Conservation (phyloP, 495 filamentous ascomycete species). For the Eremomyces bilateralis region DNA sequence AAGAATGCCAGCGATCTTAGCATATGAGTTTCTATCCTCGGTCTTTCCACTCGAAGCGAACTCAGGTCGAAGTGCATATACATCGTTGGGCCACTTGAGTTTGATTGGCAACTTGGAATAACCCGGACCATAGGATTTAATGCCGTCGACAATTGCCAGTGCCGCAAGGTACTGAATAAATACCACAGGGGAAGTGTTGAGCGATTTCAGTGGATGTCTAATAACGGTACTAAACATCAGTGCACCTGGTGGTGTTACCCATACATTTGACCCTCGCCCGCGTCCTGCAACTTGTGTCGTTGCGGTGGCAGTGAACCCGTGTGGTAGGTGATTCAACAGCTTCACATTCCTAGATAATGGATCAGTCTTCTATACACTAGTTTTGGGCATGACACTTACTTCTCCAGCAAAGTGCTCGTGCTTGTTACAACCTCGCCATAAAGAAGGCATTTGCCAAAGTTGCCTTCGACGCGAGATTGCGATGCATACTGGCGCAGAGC, state of each 20-base stretch:
- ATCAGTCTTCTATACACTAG: not conserved
- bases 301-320: constrained; percentile 74
- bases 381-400: constrained; percentile 27
- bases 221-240: constrained; percentile 76
- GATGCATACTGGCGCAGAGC: constrained; percentile 46
- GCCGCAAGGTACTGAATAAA: constrained; percentile 90
- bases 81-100: constrained; percentile 96
- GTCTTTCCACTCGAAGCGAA: not conserved
- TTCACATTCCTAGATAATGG: constrained; percentile 39
- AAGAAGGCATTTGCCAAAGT: constrained; percentile 58
- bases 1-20: constrained; percentile 88
- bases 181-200: constrained; percentile 56
- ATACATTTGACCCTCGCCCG: constrained; percentile 79
- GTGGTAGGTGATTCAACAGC: constrained; percentile 53
- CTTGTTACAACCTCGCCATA: constrained; percentile 90
- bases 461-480: constrained; percentile 28
- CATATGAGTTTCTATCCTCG: constrained; percentile 36
- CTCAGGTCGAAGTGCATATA: constrained; percentile 55
- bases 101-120: constrained; percentile 60
- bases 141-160: constrained; percentile 70
- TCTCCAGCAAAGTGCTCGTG: constrained; percentile 88
- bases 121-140: constrained; percentile 54
- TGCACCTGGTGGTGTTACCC: constrained; percentile 75
- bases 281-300: constrained; percentile 81
- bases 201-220: constrained; percentile 52